These are phyloP conservation scores for Leavenworthia alabamica DNA, from an alignment of 345 rosid species.

Conservation along the genomic window DNA sequence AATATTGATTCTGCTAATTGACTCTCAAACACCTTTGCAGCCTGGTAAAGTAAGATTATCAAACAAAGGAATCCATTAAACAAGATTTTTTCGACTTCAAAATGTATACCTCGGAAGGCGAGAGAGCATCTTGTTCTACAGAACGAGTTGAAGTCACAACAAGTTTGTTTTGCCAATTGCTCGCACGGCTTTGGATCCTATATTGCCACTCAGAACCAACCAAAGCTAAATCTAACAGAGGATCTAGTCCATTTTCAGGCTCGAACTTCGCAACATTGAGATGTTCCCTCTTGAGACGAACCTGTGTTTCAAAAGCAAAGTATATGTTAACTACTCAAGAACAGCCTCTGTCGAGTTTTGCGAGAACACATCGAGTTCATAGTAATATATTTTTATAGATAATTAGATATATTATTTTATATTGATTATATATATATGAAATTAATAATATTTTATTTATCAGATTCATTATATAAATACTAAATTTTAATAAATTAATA, in stretches of 20 bases:
- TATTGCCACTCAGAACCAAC: constrained; percentile 99
- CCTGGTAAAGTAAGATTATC: constrained; percentile 39
- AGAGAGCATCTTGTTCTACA: constrained; percentile 89
- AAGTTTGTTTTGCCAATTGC: constrained; percentile 95
- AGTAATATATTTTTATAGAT: too few relatives aligned
- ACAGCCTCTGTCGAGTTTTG: background rate
- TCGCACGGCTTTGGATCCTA: constrained; percentile 91
- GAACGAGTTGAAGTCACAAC: constrained; percentile 89
- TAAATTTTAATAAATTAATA: too few relatives aligned
- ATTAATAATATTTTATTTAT: too few relatives aligned
- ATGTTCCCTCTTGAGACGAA: constrained; percentile 90
- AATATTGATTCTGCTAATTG: constrained; percentile 93
- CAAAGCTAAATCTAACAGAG: constrained; percentile 86
- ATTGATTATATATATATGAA: too few relatives aligned
- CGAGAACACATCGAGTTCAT: background rate
- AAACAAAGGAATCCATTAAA: background rate
- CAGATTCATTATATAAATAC: too few relatives aligned
- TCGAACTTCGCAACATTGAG: constrained; percentile 89
- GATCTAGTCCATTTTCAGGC: constrained; percentile 88
- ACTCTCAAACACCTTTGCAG: constrained; percentile 91
- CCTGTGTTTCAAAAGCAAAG: constrained; percentile 43
- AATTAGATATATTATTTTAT: too few relatives aligned
- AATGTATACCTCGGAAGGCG: constrained; percentile 86
- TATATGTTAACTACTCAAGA: background rate
- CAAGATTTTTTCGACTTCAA: background rate